Evolutionary conservation across 768 basidiomycete genomes (phyloP).

Genomic region (Phylloporus sp.): DNA sequence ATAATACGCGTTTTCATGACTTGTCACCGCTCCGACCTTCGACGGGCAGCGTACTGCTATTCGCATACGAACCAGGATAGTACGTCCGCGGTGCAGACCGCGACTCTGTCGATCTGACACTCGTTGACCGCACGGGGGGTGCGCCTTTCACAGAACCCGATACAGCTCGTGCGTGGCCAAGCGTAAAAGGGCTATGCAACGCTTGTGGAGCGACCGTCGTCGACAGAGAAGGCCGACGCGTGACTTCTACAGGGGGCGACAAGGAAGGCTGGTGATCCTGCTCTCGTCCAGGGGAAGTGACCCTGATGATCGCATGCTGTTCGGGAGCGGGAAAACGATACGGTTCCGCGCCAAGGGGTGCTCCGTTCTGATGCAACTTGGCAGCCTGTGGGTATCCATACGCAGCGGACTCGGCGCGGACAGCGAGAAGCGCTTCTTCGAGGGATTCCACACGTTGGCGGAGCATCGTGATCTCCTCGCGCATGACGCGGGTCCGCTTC

Average conservation of each 20-base stretch:
- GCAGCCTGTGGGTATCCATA: constrained; percentile 17
- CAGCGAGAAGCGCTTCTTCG: constrained; percentile 41
- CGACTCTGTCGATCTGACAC: constrained; percentile 18
- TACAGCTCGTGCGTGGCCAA: constrained; percentile 18
- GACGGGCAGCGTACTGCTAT: constrained; percentile 3
- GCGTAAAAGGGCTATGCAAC: constrained; percentile 14
- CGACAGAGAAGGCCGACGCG: constrained; percentile 45
- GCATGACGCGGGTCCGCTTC: constrained; percentile 51
- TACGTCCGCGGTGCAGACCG: constrained; percentile 18
- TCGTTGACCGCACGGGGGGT: constrained; percentile 14
- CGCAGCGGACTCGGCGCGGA: constrained; percentile 19
- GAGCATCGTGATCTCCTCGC: constrained; percentile 56
- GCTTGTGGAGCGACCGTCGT: constrained; percentile 28
- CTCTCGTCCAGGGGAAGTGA: constrained; percentile 41
- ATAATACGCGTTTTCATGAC: constrained; percentile 15
- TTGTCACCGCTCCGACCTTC: constrained; percentile 20
- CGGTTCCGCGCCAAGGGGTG: constrained; percentile 27
- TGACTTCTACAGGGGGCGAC: constrained; percentile 43
- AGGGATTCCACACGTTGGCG: constrained; percentile 64
- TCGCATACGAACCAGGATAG: constrained; percentile 22
- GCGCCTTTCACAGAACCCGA: constrained; percentile 19
- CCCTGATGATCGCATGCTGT: constrained; percentile 31
- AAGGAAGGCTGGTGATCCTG: constrained; percentile 38
- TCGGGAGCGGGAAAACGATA: constrained; percentile 47
- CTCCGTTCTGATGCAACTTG: constrained; percentile 38